phyloP scores from a whole-genome alignment of 257 asterid species.

The Ehretia macrophylla region DNA sequence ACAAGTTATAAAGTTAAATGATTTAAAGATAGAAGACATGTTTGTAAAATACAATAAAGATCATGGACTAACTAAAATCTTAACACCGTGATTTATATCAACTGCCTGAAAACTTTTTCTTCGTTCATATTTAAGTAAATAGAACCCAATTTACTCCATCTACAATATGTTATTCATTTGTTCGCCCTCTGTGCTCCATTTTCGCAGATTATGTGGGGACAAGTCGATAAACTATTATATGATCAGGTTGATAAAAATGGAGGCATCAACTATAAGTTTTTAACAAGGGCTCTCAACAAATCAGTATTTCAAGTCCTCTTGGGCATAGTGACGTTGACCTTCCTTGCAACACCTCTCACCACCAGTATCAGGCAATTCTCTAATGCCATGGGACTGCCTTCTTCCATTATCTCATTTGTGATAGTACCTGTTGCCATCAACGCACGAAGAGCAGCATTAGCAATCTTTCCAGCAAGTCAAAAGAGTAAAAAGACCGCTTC shows the following conservation, averaged over 20 bases:
- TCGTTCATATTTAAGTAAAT: no score
- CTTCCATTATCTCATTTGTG: slow-evolving; percentile 54
- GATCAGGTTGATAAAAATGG: slow-evolving; percentile 25
- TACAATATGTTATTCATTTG: no score
- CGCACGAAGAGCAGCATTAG: slow-evolving; percentile 38
- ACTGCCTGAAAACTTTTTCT: no score
- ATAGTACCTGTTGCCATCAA: slow-evolving; percentile 50
- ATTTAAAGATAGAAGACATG: no score
- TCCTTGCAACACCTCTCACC: slow-evolving; percentile 52
- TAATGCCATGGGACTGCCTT: slow-evolving; percentile 31
- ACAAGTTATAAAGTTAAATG: no score
- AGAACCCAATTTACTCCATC: no score
- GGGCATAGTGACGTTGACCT: slow-evolving; percentile 45
- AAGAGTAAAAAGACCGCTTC: slow-evolving; percentile 51
- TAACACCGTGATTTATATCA: no score
- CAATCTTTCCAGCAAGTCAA: slow-evolving; percentile 50
- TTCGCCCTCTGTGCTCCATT: not conserved
- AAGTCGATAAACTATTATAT: slow-evolving; percentile 31
- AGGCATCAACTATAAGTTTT: slow-evolving; percentile 10
- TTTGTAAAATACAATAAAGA: no score
- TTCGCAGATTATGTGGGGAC: slow-evolving; percentile 38
- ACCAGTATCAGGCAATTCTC: slow-evolving; percentile 37
- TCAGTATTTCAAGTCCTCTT: slow-evolving; percentile 34
- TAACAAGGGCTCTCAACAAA: slow-evolving; percentile 23
- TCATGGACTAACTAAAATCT: no score